Evolutionary conservation across 192 early-diverging fungal species (phyloP).

Genomic region (Tieghemiomyces parasiticus): DNA sequence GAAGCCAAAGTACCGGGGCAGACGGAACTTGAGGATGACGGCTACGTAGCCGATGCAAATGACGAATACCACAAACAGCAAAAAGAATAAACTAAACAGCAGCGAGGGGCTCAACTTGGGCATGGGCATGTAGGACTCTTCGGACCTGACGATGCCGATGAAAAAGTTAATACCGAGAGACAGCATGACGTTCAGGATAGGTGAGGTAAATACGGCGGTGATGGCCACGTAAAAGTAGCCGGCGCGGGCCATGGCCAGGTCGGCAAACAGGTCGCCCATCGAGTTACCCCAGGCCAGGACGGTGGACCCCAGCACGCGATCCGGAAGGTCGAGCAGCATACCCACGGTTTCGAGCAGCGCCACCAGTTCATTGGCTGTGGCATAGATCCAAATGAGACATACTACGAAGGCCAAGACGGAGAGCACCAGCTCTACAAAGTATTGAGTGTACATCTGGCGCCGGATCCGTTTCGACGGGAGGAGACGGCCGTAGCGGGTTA

Average conservation of each 20-base stretch:
- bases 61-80: neutral
- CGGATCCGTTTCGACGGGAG: neutral
- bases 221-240: slow-evolving; percentile 9
- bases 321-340: neutral
- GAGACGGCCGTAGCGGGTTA: neutral
- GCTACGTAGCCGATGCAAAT: neutral
- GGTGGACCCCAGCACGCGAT: slow-evolving; percentile 1
- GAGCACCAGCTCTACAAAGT: slow-evolving; percentile 1
- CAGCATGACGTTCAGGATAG: slow-evolving; percentile 8
- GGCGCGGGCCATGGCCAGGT: slow-evolving; percentile 8
- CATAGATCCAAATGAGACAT: slow-evolving; percentile 9
- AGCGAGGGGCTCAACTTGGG: neutral
- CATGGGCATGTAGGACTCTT: neutral
- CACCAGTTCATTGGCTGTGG: slow-evolving; percentile 11
- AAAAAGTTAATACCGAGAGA: slow-evolving; percentile 4
- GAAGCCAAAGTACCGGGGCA: slow-evolving; percentile 4
- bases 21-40: neutral
- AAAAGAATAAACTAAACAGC: neutral
- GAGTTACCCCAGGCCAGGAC: slow-evolving; percentile 11
- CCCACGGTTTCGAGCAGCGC: slow-evolving; percentile 2
- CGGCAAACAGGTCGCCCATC: slow-evolving; percentile 6
- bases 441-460: neutral
- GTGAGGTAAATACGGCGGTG: slow-evolving; percentile 8
- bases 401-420: neutral
- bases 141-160: neutral